Base-by-base conservation (phyloP, 495 filamentous ascomycete genomes). In the Entonaema liquescens region DNA sequence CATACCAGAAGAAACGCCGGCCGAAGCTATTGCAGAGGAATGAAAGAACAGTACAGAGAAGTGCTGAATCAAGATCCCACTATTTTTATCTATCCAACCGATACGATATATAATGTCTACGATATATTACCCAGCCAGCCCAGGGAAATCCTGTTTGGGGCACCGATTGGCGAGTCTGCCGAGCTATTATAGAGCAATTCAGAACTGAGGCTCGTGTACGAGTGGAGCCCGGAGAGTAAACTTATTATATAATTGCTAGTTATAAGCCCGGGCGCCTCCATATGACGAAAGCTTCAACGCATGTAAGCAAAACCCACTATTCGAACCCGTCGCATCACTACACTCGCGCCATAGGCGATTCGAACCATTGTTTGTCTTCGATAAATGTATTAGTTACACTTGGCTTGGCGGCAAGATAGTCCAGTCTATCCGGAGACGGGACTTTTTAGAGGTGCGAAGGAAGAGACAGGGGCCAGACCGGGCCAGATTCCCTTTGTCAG, bases 71-170 rank as follows among this genome's bases (percentile, higher is more conserved):
- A 25, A 44, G 54, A 4, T n/a, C 36, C 56, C 59, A 19, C 25
- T 38, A 33, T 29, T 68, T 62, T 26, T 52, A 50, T 52, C 44
- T 58, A 64, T 59, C 42, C 65, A 62, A 62, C 21, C 23, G 29
- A 60, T 68, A 68, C 50, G 59, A 72, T 72, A 68, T 72, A 68
- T 68, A 68, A 68, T 72, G 61, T 72, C 52, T 72, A 68, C 70
- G 57, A 62, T 59, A 59, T 70, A 64, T 65, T 68, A 61, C 25
- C 13, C 12, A 23, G 38, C 26, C 29, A 49, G 33, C 38, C 55
- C 25, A 19, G 15, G 12, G 42, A 29, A 49, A 38, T 49, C 33
- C 50, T 64, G 54, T 70, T 29, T 25, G 17, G 63, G 36, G 5
- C 52, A 63, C 26, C 36, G 19, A 52, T 29, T 17, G 49, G 59